Conservation (phyloP, 73 alveolate genomes). For the Symbiodinium natans region DNA sequence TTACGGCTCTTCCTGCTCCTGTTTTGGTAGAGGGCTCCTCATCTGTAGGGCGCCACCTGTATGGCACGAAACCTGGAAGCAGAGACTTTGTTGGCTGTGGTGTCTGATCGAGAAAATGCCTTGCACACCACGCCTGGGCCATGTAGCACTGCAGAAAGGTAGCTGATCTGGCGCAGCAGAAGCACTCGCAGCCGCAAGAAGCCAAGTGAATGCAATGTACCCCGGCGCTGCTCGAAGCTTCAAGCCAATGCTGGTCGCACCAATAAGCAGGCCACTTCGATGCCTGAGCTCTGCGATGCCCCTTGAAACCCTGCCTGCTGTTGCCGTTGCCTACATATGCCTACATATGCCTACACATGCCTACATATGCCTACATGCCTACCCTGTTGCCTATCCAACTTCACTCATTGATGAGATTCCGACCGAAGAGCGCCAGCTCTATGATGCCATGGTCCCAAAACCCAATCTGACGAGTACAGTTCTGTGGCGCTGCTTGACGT, state of each 20-base stretch:
- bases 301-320: no score
- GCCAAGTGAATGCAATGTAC: no score
- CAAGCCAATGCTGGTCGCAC: not conserved
- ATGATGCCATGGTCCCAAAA: constrained; percentile 51
- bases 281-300: not conserved
- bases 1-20: no score
- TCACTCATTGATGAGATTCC: no score
- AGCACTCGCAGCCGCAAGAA: not conserved
- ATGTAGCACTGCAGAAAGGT: constrained; percentile 61
- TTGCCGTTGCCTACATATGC: no score
- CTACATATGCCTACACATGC: no score
- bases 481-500: not conserved
- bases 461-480: not conserved
- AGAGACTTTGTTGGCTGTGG: not conserved
- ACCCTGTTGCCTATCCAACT: no score
- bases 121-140: constrained; percentile 40
- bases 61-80: constrained; percentile 55
- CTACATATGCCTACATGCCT: not conserved
- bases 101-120: not conserved
- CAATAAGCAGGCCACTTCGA: constrained; percentile 24
- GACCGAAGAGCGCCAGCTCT: constrained; percentile 17
- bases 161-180: constrained; percentile 20
- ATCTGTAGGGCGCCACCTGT: constrained; percentile 50
- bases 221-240: no score
- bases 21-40: not conserved